These are phyloP conservation scores for Cucumis melo DNA, from an alignment of 306 rosid genomes.

Conservation along the genomic window DNA sequence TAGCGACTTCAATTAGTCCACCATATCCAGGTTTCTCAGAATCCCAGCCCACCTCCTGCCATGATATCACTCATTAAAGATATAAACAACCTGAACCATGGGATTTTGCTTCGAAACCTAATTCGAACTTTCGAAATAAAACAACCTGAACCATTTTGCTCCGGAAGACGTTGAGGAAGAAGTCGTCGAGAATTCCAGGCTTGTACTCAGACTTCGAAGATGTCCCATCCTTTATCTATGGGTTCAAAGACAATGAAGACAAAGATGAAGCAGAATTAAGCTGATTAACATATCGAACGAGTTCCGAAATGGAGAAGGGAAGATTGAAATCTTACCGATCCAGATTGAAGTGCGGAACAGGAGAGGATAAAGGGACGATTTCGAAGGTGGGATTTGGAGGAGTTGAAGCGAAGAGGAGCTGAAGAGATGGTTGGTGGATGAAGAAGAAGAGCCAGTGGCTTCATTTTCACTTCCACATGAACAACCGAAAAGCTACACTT, in stretches of 20 bases:
- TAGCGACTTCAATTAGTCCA: conserved; percentile 78
- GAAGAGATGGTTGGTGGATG: conserved; percentile 14
- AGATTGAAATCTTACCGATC: conserved; percentile 21
- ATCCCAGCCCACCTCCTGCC: conserved; percentile 80
- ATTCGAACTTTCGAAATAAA: not conserved
- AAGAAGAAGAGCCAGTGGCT: conserved; percentile 29
- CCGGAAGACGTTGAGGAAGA: conserved; percentile 69
- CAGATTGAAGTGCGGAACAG: conserved; percentile 30
- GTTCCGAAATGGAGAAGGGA: not conserved
- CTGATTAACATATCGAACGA: not conserved
- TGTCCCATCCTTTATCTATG: conserved; percentile 3
- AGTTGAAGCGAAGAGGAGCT: not conserved
- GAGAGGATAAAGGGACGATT: conserved; percentile 14
- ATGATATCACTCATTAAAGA: not conserved
- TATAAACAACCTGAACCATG: not conserved
- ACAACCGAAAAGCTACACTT: not conserved
- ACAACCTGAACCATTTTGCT: conserved; percentile 63
- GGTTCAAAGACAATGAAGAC: not conserved
- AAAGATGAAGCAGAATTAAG: not conserved
- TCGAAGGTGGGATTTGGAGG: conserved; percentile 15
- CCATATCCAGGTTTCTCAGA: conserved; percentile 65
- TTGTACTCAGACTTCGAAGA: conserved; percentile 33
- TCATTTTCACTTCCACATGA: conserved; percentile 23
- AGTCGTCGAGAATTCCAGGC: conserved; percentile 45
- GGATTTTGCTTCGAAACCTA: not conserved